Base-by-base conservation (phyloP, 1,284 basidiomycete species). In the Irpex rosettiformis region DNA sequence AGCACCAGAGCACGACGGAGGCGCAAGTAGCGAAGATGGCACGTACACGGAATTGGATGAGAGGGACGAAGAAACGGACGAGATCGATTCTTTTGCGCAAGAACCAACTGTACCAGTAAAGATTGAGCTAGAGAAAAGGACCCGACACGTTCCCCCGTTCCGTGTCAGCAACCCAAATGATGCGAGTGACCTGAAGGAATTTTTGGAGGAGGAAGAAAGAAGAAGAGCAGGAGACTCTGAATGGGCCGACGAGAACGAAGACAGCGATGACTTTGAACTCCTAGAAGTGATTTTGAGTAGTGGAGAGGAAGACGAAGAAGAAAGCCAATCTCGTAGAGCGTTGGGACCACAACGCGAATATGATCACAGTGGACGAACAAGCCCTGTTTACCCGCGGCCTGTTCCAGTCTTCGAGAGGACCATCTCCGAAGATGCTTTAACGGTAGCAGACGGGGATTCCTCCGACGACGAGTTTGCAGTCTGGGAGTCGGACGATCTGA, bases 171-270 rank as follows among this genome's bases (percentile, higher is more conserved):
- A 81, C 61, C 80, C 83, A 0, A 71, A 73, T 10, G 79, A 83
- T 57, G 82, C 81, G 5, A 75, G 83, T 57, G 88, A 89, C 65
- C 72, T 91, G 56, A 72, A 72, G 57, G 83, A 84, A 45, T 91
- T 91, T 59, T 63, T 90, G 65, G 81, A 85, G 58, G 85, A 81
- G 2, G 89, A 91, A 66, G 72, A 69, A 63, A 68, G 63, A 60
- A 73, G 83, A 57, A 79, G 74, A 64, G 81, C 79, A 58, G 57
- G 74, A 48, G 79, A 72, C 61, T 82, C 82, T 3, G 76, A 74
- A 22, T n/a, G n/a, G n/a, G n/a, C n/a, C n/a, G 69, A 72, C n/a
- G 67, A 67, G 13, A 65, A 68, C 3, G 61, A 61, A 11, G 69
- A 21, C 37, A 29, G 56, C 42, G 22, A 54, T 37, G 10, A 45